These are phyloP conservation scores for Claviceps paspali DNA, from an alignment of 2,329 filamentous ascomycete species.

Conservation along the genomic window DNA sequence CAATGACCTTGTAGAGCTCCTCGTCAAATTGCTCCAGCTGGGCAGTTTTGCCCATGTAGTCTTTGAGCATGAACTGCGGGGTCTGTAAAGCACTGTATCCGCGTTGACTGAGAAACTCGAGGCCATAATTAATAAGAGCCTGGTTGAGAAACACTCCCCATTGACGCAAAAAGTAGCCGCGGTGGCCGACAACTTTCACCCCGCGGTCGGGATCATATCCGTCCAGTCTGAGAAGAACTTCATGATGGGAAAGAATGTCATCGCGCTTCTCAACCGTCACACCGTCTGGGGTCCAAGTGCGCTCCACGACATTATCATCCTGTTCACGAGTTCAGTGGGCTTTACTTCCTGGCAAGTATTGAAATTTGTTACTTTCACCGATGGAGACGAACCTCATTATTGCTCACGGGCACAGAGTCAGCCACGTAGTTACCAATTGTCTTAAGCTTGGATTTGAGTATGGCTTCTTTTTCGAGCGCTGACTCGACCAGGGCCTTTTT, in stretches of 20 bases:
- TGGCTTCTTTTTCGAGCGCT: constrained; percentile 59
- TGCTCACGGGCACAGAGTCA: constrained; percentile 66
- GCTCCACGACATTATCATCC: constrained; percentile 68
- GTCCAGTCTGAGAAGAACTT: constrained; percentile 74
- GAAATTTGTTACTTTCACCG: not conserved
- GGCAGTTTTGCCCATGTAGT: constrained; percentile 95
- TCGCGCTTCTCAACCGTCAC: constrained; percentile 54
- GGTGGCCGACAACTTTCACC: constrained; percentile 85
- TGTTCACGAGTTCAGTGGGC: constrained; percentile 8
- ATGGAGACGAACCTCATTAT: constrained; percentile 49
- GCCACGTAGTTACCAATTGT: constrained; percentile 64
- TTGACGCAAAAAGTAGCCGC: constrained; percentile 81
- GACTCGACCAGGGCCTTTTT: constrained; percentile 66
- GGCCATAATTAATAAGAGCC: constrained; percentile 85
- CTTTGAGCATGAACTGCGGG: constrained; percentile 87
- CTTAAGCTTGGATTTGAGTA: constrained; percentile 63
- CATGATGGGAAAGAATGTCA: constrained; percentile 76
- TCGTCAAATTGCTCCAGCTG: constrained; percentile 97
- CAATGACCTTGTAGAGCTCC: constrained; percentile 92
- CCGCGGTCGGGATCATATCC: constrained; percentile 89
- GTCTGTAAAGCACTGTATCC: constrained; percentile 75
- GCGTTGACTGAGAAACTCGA: constrained; percentile 71
- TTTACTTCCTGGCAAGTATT: too few species aligned
- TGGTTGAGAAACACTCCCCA: constrained; percentile 88
- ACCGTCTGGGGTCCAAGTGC: constrained; percentile 68